A percentile compares a stretch with the other conserved stretches of the same genome.
Conservation (phyloP, 257 asterid genomes). For the Solanum sitiens region DNA sequence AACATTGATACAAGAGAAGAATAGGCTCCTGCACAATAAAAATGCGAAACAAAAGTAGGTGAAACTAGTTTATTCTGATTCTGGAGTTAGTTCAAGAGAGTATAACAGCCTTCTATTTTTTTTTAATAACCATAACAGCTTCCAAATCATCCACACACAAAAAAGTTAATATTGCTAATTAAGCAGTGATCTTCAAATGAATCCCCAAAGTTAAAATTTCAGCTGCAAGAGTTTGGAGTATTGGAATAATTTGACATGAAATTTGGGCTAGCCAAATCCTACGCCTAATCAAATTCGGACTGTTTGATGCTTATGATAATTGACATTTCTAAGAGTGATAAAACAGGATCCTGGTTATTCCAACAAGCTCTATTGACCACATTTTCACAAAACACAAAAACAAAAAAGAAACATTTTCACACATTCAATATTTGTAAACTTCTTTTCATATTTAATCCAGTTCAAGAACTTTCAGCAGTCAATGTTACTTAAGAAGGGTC, state of each 20-base stretch:
- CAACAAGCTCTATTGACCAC: neutral
- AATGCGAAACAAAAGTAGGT: neutral
- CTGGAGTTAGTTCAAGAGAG: neutral
- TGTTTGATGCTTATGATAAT: neutral
- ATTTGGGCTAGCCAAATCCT: neutral
- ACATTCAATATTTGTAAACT: neutral
- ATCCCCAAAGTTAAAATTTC: neutral
- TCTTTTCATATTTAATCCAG: neutral
- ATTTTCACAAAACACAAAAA: neutral
- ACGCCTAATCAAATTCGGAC: neutral
- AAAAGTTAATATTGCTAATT: neutral
- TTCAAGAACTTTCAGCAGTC: neutral
- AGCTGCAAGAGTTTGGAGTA: neutral
- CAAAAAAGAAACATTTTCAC: neutral
- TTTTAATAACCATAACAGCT: neutral
- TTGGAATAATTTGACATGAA: neutral
- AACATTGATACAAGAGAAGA: neutral
- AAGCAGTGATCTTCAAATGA: neutral
- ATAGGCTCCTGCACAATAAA: neutral
- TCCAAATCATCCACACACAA: neutral
- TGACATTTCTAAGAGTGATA: neutral
- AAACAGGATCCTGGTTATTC: neutral
- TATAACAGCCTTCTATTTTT: neutral
- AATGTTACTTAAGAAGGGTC: neutral
- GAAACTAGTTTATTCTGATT: neutral